Conservation (phyloP, 2,329 filamentous ascomycete genomes). For the Coccinonectria pachysandricola region DNA sequence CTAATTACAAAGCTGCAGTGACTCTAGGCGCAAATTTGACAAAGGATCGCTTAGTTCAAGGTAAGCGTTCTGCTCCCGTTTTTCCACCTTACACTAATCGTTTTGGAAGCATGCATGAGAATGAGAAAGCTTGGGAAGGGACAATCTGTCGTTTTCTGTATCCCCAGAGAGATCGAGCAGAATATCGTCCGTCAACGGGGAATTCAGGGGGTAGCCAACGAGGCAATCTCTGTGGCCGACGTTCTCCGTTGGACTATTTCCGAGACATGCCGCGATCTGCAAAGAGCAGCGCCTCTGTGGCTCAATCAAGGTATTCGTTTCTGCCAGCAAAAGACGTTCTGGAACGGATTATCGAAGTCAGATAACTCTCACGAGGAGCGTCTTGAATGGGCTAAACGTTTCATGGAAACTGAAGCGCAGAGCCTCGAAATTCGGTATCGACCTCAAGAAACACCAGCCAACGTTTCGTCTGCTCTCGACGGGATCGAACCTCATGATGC, state of each 20-base stretch:
- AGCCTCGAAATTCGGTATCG: constrained; percentile 42
- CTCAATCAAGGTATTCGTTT: constrained; percentile 47
- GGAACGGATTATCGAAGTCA: constrained; percentile 8
- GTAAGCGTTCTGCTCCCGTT: constrained; percentile 25
- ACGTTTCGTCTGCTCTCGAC: constrained; percentile 1
- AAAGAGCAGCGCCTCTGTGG: constrained; percentile 35
- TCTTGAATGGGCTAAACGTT: constrained; percentile 24
- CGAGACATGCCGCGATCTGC: constrained; percentile 8
- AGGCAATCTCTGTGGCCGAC: constrained; percentile 41
- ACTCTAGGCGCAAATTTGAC: constrained; percentile 55
- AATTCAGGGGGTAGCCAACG: too few species aligned
- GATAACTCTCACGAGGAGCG: neutral
- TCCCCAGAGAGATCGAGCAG: constrained; percentile 46
- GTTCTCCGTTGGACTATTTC: constrained; percentile 49
- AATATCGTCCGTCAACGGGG: too few species aligned
- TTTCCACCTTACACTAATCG: constrained; percentile 3
- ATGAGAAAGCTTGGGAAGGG: constrained; percentile 58
- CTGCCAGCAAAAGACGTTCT: constrained; percentile 30
- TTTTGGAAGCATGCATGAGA: constrained; percentile 51
- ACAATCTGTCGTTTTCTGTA: constrained; percentile 53
- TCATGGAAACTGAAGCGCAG: constrained; percentile 46
- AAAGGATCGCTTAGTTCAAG: constrained; percentile 61
- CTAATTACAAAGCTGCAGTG: constrained; percentile 50
- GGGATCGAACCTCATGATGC: neutral
- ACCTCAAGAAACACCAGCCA: constrained; percentile 14